phyloP scores from a whole-genome alignment of 208 protist species.

The Trypanosomatidae sp. region DNA sequence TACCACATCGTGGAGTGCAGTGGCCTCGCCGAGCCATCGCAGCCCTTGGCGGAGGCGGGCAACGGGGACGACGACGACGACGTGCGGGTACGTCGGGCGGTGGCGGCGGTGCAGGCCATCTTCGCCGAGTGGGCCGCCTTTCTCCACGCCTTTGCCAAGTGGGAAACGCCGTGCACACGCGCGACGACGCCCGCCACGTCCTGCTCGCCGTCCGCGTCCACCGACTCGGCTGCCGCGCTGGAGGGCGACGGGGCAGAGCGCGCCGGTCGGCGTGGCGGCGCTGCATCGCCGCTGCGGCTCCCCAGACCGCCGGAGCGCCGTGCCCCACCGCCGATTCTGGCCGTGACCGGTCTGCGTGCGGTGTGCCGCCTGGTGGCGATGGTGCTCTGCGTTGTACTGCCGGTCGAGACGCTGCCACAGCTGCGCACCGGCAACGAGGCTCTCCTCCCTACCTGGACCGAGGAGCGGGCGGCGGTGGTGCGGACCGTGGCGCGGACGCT shows the following conservation, averaged over 20 bases:
- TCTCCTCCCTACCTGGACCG: slow-evolving; percentile 14
- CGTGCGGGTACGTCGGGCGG: slow-evolving; percentile 14
- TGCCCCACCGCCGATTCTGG: slow-evolving; percentile 26
- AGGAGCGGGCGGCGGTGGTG: slow-evolving; percentile 15
- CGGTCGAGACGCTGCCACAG: slow-evolving; percentile 17
- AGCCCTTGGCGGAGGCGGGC: not conserved
- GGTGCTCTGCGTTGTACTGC: slow-evolving; percentile 21
- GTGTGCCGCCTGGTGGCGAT: slow-evolving; percentile 18
- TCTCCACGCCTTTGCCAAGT: slow-evolving; percentile 13
- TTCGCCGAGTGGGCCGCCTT: slow-evolving; percentile 20
- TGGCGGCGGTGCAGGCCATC: slow-evolving; percentile 13
- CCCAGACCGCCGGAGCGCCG: too few relatives aligned
- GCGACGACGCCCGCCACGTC: not conserved
- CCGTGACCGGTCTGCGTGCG: slow-evolving; percentile 14
- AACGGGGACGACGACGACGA: slow-evolving; percentile 2
- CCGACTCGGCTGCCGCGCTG: not conserved
- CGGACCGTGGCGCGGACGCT: slow-evolving; percentile 20
- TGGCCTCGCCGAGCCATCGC: not conserved
- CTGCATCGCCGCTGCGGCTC: slow-evolving; percentile 2
- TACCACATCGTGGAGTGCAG: slow-evolving; percentile 50
- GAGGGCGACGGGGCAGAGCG: not conserved
- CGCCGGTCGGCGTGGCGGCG: too few relatives aligned
- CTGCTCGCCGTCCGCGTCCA: not conserved
- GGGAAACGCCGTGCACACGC: slow-evolving; percentile 20
- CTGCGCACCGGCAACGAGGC: slow-evolving; percentile 11